phyloP scores from a whole-genome alignment of 495 filamentous ascomycete genomes.

The Aspergillus conjunctus region DNA sequence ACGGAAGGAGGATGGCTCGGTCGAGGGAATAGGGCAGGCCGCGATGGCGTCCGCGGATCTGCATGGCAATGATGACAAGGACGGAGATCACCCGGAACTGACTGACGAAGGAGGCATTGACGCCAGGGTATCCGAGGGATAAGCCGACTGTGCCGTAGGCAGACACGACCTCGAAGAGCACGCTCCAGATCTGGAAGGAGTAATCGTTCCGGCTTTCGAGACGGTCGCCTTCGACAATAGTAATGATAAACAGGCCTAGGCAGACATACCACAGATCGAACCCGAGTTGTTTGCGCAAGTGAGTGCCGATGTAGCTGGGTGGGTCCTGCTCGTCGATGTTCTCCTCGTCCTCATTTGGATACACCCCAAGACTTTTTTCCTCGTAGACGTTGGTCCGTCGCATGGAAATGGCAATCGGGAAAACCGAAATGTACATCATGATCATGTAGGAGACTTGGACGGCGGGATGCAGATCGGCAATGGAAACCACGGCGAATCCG shows the following conservation, averaged over 20 bases:
- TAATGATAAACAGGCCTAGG: constrained; percentile 82
- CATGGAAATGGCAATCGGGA: constrained; percentile 92
- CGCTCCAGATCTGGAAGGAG: constrained; percentile 74
- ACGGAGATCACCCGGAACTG: constrained; percentile 83
- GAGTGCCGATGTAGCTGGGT: constrained; percentile 80
- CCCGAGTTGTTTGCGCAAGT: constrained; percentile 85
- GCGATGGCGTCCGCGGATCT: constrained; percentile 88
- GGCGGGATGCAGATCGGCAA: constrained; percentile 79
- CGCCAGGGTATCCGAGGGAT: constrained; percentile 73
- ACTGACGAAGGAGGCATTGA: constrained; percentile 76
- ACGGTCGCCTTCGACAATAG: constrained; percentile 73
- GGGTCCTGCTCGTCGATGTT: constrained; percentile 53
- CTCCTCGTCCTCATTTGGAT: constrained; percentile 51
- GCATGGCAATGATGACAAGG: constrained; percentile 90
- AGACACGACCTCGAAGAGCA: constrained; percentile 88
- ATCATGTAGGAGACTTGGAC: constrained; percentile 94
- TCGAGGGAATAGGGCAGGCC: constrained; percentile 91
- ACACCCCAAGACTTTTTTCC: constrained; percentile 88
- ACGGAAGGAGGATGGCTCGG: constrained; percentile 82
- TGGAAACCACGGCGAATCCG: constrained; percentile 77
- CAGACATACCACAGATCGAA: constrained; percentile 97
- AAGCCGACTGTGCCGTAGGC: constrained; percentile 96
- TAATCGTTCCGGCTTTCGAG: constrained; percentile 58
- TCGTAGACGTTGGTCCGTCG: constrained; percentile 96
- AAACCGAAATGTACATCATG: constrained; percentile 99